Base-by-base conservation (phyloP, 1,284 basidiomycete genomes). In the Cutaneotrichosporon sp. region DNA sequence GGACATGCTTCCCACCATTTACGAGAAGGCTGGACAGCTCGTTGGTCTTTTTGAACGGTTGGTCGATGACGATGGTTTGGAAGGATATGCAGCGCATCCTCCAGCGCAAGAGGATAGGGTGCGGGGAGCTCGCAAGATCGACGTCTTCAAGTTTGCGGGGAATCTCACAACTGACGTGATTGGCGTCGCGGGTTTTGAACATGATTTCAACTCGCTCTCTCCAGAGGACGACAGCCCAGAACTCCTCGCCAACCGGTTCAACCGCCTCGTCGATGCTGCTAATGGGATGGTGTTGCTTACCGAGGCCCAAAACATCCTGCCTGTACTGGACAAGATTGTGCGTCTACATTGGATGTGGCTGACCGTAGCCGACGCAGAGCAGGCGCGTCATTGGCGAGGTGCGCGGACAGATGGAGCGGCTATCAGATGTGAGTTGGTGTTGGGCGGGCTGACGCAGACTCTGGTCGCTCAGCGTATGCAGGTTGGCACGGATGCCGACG, bases 161-260 rank as follows among this genome's bases (percentile, higher is more conserved):
- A 83, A 84, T 21, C 84, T 86, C 11, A 87, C 87, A 1, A 81
- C 89, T 8, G 89, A 89, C 69, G 83, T 88, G 49, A 89, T 91
- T 59, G 87, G 87, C 7, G 80, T 86, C 51, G 86, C 88, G 42
- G 86, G 86, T 18, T 88, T 88, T 66, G 86, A 84, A 21, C 87
- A 88, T 76, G 67, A 77, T 10, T 87, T 88, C 74, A 40, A 55
- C 6, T 56, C 72, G 2, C 64, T 78, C 5, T 74, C 80, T 26
- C 68, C 79, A 7, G 63, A 68, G 3, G 79, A 81, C 64, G 71
- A 78, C 40, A 46, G 42, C 18, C 82, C 77, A 61, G 56, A 47
- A 4, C 26, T 26, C 5, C 31, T 62, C 10, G 34, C 16, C 8
- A 26, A 40, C 14, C 9, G 40, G 40, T 59, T 64, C 10, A 31